Base-by-base conservation (phyloP, 495 filamentous ascomycete genomes). In the Penicillium samsonianum region DNA sequence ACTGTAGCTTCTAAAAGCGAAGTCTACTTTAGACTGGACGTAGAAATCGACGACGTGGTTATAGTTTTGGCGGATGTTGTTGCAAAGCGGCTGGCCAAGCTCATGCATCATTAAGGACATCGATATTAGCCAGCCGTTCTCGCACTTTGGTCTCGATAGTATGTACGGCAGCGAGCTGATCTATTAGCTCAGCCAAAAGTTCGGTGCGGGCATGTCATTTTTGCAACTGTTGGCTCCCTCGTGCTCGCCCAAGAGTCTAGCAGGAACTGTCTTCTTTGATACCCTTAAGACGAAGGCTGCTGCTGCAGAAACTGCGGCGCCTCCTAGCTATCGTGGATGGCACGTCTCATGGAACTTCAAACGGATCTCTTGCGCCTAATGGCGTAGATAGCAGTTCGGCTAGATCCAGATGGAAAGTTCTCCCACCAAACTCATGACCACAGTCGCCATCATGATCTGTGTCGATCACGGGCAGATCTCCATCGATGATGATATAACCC, bases 111-210 rank as follows among this genome's bases (percentile, higher is more conserved):
- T 48, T 9, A 26, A 48, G 28, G 26, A 48, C 7, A 48, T 48
- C n/a, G 45, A 48, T 19, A 30, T 31, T 4, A 31, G 45, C n/a
- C 25, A n/a, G 0, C 26, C 45, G 0, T 31, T 48, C 16, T 48
- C 45, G 7, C 45, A 48, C 28, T 48, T 30, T 48, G 28, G 45
- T 8, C 26, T 48, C 25, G 45, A 48, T 31, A 48, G 45, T 19
- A 48, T 48, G 45, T 30, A n/a, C 26, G 25, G 25, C 8, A 31
- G 25, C 9, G 45, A 48, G 45, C 45, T 48, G 45, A 48, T 30
- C 9, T 14, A 31, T 28, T 48, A 26, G 45, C 9, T 31, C 7
- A 30, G 45, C 25, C 25, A 48, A 8, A 31, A 48, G 16, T 48
- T 48, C 17, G 26, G 25, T n/a, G 45, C 33, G n/a, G 45, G 26